Evolutionary conservation across 331 rosid species (phyloP), one percentile per base, ranked within the genome.

Genomic region (Rhamnella rubrinervis): DNA sequence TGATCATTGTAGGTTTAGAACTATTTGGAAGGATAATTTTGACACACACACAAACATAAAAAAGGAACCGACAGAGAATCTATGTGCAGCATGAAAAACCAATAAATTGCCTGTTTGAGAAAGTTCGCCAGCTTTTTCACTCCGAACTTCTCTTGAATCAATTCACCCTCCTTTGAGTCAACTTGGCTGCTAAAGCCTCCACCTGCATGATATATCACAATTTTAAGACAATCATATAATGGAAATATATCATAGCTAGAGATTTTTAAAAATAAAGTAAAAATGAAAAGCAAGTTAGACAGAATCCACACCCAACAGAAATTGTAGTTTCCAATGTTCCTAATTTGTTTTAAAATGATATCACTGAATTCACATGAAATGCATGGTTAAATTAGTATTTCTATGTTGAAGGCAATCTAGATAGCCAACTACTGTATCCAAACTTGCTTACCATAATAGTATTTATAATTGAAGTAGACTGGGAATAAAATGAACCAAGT

Each of bases 61-160:
- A 55, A 47, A 55, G 13, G 15, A 40, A 37, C 4, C 7, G 46
- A 20, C 20, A 61, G 4, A 28, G 49, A 44, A 20, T 53, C 66
- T 55, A 50, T 40, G 58, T 8, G 59, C 47, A 73, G 67, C 66
- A 31, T 49, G 55, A 19, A 67, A 52, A 66, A 31, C 38, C 35
- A 49, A 70, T 53, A 49, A 15, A 55, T 41, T 20, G 91, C 98
- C 95, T 93, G 97, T 78, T 93, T 93, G 82, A 93, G 98, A 86
- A 87, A 93, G 88, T 79, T 87, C 18, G 85, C 89, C 21, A 93
- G 89, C 87, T 85, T 91, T 72, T 93, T 88, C 86, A 93, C 97
- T 93, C 91, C 98, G 83, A 88, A 91, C 88, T 93, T 93, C 76
- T 93, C 98, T 72, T 93, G 98, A 80, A 93, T 93, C 84, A 93